Evolutionary conservation across 78 protist genomes (phyloP).

Genomic region (Tieghemostelium lacteum): DNA sequence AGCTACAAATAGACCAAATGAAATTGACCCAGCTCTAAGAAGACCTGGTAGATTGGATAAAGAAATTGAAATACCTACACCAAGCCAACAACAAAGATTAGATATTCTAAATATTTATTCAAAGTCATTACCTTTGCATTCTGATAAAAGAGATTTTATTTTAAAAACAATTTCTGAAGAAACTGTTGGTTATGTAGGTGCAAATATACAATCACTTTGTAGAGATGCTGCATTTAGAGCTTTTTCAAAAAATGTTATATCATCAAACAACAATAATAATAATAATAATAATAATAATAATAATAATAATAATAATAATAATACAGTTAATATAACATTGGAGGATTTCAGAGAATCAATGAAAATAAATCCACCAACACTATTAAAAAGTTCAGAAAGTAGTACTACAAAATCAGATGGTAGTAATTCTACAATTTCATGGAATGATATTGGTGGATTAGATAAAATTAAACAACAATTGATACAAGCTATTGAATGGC

Average conservation of each 20-base stretch:
- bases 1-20: slow-evolving; percentile 83
- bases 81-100: slow-evolving; percentile 42
- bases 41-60: slow-evolving; percentile 85
- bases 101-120: slow-evolving; percentile 35
- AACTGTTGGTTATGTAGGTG: slow-evolving; percentile 80
- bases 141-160: neutral
- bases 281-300: neutral
- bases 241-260: slow-evolving; percentile 9
- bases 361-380: slow-evolving; percentile 36
- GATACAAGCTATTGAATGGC: slow-evolving; percentile 85
- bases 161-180: slow-evolving; percentile 37
- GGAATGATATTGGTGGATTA: slow-evolving; percentile 92
- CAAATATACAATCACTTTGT: slow-evolving; percentile 68
- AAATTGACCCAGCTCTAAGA: slow-evolving; percentile 83
- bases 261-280: neutral
- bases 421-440: slow-evolving; percentile 34
- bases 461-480: slow-evolving; percentile 41
- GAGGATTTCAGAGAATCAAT: slow-evolving; percentile 50
- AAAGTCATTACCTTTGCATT: slow-evolving; percentile 31
- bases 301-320: neutral
- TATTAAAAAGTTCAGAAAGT: slow-evolving; percentile 35
- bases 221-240: slow-evolving; percentile 73
- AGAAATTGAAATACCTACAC: slow-evolving; percentile 79
- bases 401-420: no score
- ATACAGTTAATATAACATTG: neutral